Conservation (phyloP, 768 basidiomycete genomes). For the Hericium alpestre region DNA sequence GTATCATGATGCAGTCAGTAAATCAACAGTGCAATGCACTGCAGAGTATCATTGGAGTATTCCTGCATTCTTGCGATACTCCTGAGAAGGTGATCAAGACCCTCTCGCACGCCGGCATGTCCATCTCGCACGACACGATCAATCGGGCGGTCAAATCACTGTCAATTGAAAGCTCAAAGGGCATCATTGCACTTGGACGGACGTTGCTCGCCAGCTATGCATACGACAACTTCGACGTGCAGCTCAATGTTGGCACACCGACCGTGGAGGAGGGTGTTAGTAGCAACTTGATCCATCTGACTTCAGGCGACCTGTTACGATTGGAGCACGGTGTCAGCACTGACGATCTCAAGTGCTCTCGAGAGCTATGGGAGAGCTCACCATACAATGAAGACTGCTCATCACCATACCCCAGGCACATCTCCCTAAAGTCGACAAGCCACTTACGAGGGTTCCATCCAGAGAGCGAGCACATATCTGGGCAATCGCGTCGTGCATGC, state of each 20-base stretch:
- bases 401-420: too few species aligned
- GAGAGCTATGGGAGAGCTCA: background rate
- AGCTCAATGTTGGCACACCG: background rate
- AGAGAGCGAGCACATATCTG: too few species aligned
- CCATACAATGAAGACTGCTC: background rate
- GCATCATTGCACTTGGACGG: background rate
- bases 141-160: background rate
- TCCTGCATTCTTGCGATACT: slow-evolving; percentile 18
- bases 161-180: background rate
- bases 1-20: slow-evolving; percentile 18
- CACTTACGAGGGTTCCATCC: too few species aligned
- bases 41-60: slow-evolving; percentile 19
- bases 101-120: slow-evolving; percentile 20
- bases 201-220: background rate
- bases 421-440: too few species aligned
- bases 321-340: background rate
- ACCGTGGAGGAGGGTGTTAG: background rate
- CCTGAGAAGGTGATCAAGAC: slow-evolving; percentile 19
- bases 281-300: background rate
- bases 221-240: background rate
- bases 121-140: slow-evolving; percentile 5
- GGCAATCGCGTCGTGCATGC: too few species aligned
- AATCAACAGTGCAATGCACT: slow-evolving; percentile 19
- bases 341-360: background rate
- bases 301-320: background rate